Evolutionary conservation across 228 moss, liverwort and hornwort species (phyloP), one percentile per base, ranked within the genome.

Genomic region (Sphagnum fallax): DNA sequence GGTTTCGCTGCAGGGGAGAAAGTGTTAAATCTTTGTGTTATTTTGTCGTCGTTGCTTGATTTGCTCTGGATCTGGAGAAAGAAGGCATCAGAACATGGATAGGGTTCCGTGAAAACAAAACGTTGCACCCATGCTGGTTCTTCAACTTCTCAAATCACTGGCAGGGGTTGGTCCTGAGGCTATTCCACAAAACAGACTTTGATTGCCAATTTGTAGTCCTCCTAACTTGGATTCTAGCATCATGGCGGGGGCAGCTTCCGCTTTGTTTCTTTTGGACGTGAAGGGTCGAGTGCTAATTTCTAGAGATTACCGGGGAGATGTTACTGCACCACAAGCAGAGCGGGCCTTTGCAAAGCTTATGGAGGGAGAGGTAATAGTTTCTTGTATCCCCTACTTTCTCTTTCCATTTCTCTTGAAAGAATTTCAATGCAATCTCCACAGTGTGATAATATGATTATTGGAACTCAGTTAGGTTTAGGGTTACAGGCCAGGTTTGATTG

Each of bases 61-160:
- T 32, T 32, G 32, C 32, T 32, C 32, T 32, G 32, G 32, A 32
- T 32, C 32, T 32, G 32, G 32, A 32, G 32, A 32, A 32, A 32
- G 32, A 32, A 32, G 32, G 32, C 32, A 32, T 32, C 2, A 32
- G 32, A 32, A 32, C 32, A 32, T 2, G 32, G 32, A 32, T 32
- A 32, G 32, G 32, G 32, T 32, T 32, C 32, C 32, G 2, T 1
- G 32, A 3, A 32, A 32, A 32, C 32, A 32, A 32, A 32, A 32
- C 75, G 88, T 89, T 69, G 82, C 94, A 18, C 98, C 94, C 60
- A 94, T 87, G 84, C 83, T 92, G 76, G 98, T 98, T 65, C 81
- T 94, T 81, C 98, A 92, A 80, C 80, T 94, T 52, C 88, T 94
- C 69, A 85, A 87, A 83, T 94, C 92, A 65, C 80, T 92, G 67